Base-by-base conservation (phyloP, 2,329 filamentous ascomycete species). In the Graphiopsis chlorocephala region DNA sequence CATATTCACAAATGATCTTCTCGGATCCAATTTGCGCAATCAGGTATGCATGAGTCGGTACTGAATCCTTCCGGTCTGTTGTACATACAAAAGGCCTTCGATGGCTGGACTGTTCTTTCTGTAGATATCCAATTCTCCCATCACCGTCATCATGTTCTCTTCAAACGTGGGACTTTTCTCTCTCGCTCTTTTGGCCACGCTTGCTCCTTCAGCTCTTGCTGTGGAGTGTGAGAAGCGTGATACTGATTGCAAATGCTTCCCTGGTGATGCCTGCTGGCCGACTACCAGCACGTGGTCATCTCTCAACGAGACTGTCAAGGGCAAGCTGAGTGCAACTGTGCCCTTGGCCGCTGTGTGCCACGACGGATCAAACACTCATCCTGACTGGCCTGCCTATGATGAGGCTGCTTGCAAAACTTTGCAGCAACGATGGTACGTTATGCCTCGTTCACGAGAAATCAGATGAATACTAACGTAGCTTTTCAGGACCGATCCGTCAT, bases 281-380 rank as follows among this genome's bases (percentile, higher is more conserved):
- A 74, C 74, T 0, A 25, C 68, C 0, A 53, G 69, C 1, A 72
- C 75, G 4, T 89, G 86, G 86, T 68, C 75, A 7, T 64, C 70
- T 0, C 80, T 89, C 63, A 87, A 88, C 69, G 63, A 72, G n/a
- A 81, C 85, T 0, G 75, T 88, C 1, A 75, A 77, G 23, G 85
- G 84, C 1, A 77, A 75, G 4, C 75, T 88, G 31, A 77, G 88
- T 47, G 78, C 80, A 10, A 86, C 83, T 0, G 74, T 82, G 2
- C 86, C 86, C 0, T 70, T 87, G 3, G 86, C 79, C 0, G 72
- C 80, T 3, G 76, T 81, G 0, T 89, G 86, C 70, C 85, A 88
- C 68, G 75, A 79, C 35, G 23, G 17, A 12, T 11, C 14, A 2
- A 35, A 38, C n/a, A 17, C 12, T 23, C 58, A 52, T 20, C 58